Conservation (phyloP, 2,329 filamentous ascomycete genomes). For the Didymella sp. region DNA sequence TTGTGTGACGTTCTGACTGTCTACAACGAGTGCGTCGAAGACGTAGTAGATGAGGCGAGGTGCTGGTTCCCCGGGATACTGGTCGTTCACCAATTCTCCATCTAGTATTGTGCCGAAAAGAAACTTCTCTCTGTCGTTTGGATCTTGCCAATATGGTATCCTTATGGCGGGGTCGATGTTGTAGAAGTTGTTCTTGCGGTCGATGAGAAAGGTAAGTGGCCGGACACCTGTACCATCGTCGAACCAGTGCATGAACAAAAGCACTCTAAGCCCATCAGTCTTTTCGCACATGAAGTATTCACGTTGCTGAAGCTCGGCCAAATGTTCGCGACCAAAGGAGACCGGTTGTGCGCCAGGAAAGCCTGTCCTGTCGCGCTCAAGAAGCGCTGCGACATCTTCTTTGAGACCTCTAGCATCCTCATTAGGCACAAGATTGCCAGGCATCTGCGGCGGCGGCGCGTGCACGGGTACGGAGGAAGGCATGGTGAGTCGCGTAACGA, state of each 20-base stretch:
- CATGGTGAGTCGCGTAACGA: conserved; percentile 20
- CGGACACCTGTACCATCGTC: conserved; percentile 47
- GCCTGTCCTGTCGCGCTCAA: conserved; percentile 69
- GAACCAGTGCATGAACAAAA: conserved; percentile 85
- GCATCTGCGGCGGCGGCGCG: conserved; percentile 46
- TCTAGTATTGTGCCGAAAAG: conserved; percentile 86
- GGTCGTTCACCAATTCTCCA: conserved; percentile 90
- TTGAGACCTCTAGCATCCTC: conserved; percentile 62
- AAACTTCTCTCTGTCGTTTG: conserved; percentile 63
- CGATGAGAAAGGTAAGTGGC: conserved; percentile 83
- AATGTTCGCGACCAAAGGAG: conserved; percentile 82
- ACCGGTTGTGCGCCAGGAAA: conserved; percentile 96
- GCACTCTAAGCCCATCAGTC: conserved; percentile 92
- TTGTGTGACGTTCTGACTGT: conserved; percentile 76
- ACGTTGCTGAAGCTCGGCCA: conserved; percentile 78
- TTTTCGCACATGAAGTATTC: conserved; percentile 99
- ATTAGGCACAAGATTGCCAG: conserved; percentile 37
- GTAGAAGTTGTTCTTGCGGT: conserved; percentile 98
- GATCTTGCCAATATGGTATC: conserved; percentile 74
- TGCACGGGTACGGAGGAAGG: conserved; percentile 28
- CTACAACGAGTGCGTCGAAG: conserved; percentile 89
- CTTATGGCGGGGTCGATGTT: conserved; percentile 76
- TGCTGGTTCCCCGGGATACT: conserved; percentile 66
- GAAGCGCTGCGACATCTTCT: conserved; percentile 74
- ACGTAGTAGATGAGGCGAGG: conserved; percentile 81